phyloP scores from a whole-genome alignment of 352 stramenopile genomes.

The Peronospora destructor region DNA sequence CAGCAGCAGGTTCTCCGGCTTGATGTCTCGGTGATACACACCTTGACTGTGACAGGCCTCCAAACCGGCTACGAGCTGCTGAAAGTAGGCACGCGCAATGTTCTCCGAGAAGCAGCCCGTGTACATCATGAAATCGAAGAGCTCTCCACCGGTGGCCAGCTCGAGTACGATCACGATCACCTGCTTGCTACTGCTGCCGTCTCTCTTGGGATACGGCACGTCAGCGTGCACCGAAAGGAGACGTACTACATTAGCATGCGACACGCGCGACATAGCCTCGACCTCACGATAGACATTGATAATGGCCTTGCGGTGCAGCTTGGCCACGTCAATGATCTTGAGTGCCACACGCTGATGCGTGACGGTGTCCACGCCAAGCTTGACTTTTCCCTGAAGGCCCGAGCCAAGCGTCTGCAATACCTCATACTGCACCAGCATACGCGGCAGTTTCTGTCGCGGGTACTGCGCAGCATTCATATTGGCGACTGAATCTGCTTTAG shows the following conservation, averaged over 20 bases:
- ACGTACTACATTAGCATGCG: constrained; percentile 75
- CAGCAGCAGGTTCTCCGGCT: constrained; percentile 90
- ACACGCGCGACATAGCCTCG: constrained; percentile 83
- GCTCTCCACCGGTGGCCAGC: constrained; percentile 78
- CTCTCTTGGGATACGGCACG: constrained; percentile 68
- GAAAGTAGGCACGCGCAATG: constrained; percentile 84
- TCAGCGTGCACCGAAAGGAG: constrained; percentile 74
- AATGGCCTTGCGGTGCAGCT: constrained; percentile 74
- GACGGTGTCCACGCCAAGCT: constrained; percentile 74
- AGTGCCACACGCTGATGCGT: constrained; percentile 82
- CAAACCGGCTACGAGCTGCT: constrained; percentile 76
- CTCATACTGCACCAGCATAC: constrained; percentile 69
- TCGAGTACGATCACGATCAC: constrained; percentile 88
- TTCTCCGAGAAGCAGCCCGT: constrained; percentile 85
- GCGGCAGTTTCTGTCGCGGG: constrained; percentile 14
- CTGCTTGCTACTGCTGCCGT: constrained; percentile 52
- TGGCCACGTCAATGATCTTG: constrained; percentile 86
- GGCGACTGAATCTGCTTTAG: constrained; percentile 6
- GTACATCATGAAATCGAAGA: constrained; percentile 92
- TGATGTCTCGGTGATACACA: constrained; percentile 91
- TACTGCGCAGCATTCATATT: constrained; percentile 28
- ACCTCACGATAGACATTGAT: constrained; percentile 87
- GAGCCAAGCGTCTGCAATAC: constrained; percentile 77
- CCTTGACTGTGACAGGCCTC: constrained; percentile 74
- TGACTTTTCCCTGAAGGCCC: constrained; percentile 83